Conservation (phyloP, 345 rosid genomes). For the Salix purpurea region DNA sequence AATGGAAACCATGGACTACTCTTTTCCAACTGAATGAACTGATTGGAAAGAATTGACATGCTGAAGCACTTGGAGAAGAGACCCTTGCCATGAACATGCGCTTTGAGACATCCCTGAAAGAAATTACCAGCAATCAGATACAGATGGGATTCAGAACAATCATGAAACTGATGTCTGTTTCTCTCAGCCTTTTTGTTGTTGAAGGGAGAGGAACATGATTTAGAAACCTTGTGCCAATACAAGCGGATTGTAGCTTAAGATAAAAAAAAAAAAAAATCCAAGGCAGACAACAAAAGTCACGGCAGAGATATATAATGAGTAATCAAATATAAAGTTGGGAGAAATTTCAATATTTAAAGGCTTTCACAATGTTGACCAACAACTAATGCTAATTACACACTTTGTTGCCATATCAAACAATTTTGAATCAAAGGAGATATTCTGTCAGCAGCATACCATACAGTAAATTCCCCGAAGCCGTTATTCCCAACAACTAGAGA, state of each 20-base stretch:
- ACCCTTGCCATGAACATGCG: conserved; percentile 55
- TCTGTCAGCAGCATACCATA: conserved; percentile 56
- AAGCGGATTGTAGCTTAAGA: no score
- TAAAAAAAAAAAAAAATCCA: no score
- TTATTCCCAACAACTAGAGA: conserved; percentile 66
- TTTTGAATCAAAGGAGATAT: not conserved
- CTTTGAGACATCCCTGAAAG: conserved; percentile 64
- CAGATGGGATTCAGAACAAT: not conserved
- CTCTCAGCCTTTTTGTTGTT: not conserved
- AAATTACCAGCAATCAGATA: not conserved
- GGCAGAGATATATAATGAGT: no score
- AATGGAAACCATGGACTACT: conserved; percentile 25
- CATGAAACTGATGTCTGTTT: not conserved
- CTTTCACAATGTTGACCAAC: not conserved
- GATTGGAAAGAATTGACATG: conserved; percentile 58
- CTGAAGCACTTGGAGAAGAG: conserved; percentile 42
- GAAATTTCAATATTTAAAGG: not conserved
- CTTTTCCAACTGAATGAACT: conserved; percentile 49
- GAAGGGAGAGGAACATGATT: no score
- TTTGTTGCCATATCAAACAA: not conserved
- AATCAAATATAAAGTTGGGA: no score
- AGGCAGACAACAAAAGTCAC: no score
- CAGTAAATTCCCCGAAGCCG: conserved; percentile 67
- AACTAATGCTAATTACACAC: not conserved
- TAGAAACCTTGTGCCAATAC: no score